Conservation (phyloP, 345 rosid genomes). For the Camelina sativa region DNA sequence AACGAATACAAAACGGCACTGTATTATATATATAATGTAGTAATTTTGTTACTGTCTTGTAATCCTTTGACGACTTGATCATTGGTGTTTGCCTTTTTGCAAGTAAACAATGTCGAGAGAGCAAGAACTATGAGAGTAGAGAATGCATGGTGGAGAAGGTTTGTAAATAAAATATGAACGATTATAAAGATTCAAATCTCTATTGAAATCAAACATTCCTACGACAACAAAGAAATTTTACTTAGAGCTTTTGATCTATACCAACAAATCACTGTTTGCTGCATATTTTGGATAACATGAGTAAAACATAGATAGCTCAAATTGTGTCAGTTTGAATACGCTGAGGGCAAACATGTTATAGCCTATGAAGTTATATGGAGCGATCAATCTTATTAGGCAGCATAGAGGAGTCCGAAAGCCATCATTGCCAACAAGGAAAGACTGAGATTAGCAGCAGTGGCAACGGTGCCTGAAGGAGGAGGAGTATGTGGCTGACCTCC, state of each 20-base stretch:
- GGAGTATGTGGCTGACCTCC: constrained; percentile 28
- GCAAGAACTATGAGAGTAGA: constrained; percentile 11
- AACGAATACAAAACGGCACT: constrained; percentile 20
- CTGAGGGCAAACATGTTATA: constrained; percentile 30
- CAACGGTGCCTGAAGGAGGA: constrained; percentile 37
- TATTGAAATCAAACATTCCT: constrained; percentile 28
- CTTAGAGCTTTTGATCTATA: constrained; percentile 29
- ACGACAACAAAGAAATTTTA: constrained; percentile 26
- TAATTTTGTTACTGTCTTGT: constrained; percentile 12
- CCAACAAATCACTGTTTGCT: constrained; percentile 29
- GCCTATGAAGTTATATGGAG: constrained; percentile 13
- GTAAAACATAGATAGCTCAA: constrained; percentile 25
- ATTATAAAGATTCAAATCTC: constrained; percentile 23
- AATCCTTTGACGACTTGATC: constrained; percentile 20
- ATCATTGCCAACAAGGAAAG: constrained; percentile 46
- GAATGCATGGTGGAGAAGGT: background rate
- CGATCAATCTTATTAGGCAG: constrained; percentile 20
- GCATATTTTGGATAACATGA: constrained; percentile 20
- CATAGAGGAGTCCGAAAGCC: constrained; percentile 39
- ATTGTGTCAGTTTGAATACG: constrained; percentile 16
- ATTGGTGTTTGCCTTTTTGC: constrained; percentile 29
- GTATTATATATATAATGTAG: constrained; percentile 18
- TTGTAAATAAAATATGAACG: constrained; percentile 18
- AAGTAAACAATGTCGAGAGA: constrained; percentile 2
- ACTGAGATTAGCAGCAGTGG: constrained; percentile 44